Evolutionary conservation across 345 rosid genomes (phyloP), one percentile per base, ranked within the genome.

Genomic region (Bruguiera parviflora): DNA sequence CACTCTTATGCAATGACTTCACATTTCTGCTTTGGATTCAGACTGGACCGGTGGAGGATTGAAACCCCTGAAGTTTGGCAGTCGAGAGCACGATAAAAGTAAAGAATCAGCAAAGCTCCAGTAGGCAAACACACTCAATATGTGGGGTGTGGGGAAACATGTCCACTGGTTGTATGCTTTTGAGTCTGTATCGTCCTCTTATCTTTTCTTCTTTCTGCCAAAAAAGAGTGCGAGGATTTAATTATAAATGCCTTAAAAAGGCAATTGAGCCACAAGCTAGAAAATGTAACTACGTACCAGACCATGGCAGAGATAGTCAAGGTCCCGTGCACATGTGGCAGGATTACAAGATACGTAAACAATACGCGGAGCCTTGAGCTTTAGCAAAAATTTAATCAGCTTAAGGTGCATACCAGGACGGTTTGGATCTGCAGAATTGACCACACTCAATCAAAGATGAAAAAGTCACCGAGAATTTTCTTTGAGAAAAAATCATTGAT

Each of bases 111-210:
- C 82, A 58, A 67, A 91, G 92, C 89, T 94, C 97, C 46, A 91
- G 68, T 13, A 80, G 78, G 80, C 92, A 91, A 62, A 94, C 88
- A 71, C 96, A 94, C 75, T 94, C 98, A 2, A 89, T 89, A 56
- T 94, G 98, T 47, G 98, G 96, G 15, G 97, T 91, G 80, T 94
- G 97, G 60, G 96, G 96, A 74, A 94, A 94, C 98, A 91, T 94
- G 81, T 94, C 97, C 53, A 94, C 93, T 8, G 96, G 98, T 68
- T 79, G 95, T 47, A 94, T 67, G 71, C 89, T 88, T 84, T 76
- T 86, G 5, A 94, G 79, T 73, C 79, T 77, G 82, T 94, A 94
- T 71, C 92, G 80, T 53, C 95, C 97, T 59, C 81, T 39, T 62
- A 91, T 75, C 5, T 88, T 83, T 75, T 88, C 71, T 77, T 88